Evolutionary conservation across 2,329 filamentous ascomycete species (phyloP), one percentile per base, ranked within the genome.

Genomic region (Aspergillus carbonarius): DNA sequence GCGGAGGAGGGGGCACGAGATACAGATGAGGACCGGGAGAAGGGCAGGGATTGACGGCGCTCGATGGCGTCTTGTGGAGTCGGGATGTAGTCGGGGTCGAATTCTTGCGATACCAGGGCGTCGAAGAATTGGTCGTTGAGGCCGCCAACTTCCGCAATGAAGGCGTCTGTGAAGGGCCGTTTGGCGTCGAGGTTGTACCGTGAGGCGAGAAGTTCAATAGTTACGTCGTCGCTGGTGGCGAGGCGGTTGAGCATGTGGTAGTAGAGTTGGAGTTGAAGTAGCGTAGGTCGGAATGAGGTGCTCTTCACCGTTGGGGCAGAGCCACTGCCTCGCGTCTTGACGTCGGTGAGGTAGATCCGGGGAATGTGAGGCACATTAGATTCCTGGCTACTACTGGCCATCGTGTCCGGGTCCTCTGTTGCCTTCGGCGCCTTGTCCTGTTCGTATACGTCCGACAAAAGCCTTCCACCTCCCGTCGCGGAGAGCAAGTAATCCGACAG

Each of bases 181-280:
- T 88, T 62, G 0, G 85, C 75, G 30, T 91, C 81, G 7, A 97
- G 79, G 0, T 82, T 79, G 66, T 96, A 96, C 1, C 92, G 87
- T 6, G 80, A 72, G 58, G 93, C 87, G 0, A 98, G 80, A 0
- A 81, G 76, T 18, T 85, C 75, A 35, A 92, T 90, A 57, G 92
- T 85, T 0, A 96, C 81, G 7, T 83, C 82, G 51, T 88, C 88
- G 0, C 85, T 82, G 0, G 89, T 90, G 20, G 69, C 58, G 67
- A 98, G 85, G 2, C 87, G 83, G 9, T 87, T 85, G n/a, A 99
- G 81, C 54, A 98, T 86, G 25, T 88, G 87, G 64, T 93, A 92
- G 71, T 98, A 99, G 0, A 98, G 79, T 75, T 96, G 92, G 0
- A 98, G 81, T 71, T 99, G 95, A 60, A 97, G 88, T 66, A 88